Conservation (phyloP, 2,329 filamentous ascomycete genomes). For the Penicillium freii region DNA sequence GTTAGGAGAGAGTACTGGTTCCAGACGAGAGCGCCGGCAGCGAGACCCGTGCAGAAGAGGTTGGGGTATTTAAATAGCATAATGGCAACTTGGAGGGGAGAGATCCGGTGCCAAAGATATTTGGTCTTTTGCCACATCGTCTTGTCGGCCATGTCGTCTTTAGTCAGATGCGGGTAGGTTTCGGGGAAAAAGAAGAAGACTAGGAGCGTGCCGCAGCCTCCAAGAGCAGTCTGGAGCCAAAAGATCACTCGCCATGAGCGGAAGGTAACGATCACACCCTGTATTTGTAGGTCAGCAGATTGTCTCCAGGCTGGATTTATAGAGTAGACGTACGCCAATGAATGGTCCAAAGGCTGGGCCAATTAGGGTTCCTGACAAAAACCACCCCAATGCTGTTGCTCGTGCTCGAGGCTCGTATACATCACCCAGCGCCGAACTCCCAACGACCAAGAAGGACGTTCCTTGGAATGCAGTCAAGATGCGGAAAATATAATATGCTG, state of each 20-base stretch:
- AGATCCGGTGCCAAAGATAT: conserved; percentile 62
- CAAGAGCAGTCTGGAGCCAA: conserved; percentile 71
- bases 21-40: conserved; percentile 65
- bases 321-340: conserved; percentile 30
- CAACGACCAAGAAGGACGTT: conserved; percentile 71
- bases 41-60: conserved; percentile 60
- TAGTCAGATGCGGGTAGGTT: conserved; percentile 66
- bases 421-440: conserved; percentile 67
- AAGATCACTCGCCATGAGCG: conserved; percentile 72
- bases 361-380: conserved; percentile 67
- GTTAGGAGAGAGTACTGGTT: conserved; percentile 72
- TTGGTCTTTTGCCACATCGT: conserved; percentile 49
- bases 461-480: conserved; percentile 73
- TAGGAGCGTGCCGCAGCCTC: conserved; percentile 57
- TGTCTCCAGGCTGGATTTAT: not conserved
- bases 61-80: conserved; percentile 68
- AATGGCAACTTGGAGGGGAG: conserved; percentile 62
- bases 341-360: conserved; percentile 64
- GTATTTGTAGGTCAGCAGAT: conserved; percentile 52
- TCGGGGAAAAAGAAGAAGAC: conserved; percentile 69
- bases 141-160: conserved; percentile 60
- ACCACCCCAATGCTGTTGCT: conserved; percentile 72
- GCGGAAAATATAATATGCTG: conserved; percentile 70
- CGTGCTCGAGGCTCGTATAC: conserved; percentile 66
- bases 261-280: conserved; percentile 75